Conservation (phyloP, 345 rosid genomes). For the Eucalyptus coolabah region DNA sequence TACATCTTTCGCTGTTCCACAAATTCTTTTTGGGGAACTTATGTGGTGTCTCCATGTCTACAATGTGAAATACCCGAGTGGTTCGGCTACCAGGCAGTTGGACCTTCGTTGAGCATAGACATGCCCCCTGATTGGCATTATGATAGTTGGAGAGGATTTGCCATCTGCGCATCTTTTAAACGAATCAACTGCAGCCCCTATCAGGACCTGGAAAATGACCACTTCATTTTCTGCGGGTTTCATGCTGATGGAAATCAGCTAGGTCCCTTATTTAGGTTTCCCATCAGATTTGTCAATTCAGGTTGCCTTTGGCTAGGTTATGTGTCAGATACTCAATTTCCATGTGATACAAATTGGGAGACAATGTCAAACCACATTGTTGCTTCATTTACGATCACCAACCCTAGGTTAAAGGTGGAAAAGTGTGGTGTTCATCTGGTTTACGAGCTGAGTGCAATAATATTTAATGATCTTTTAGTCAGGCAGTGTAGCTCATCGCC, state of each 20-base stretch:
- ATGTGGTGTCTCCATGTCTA: background rate
- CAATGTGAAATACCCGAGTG: background rate
- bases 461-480: background rate
- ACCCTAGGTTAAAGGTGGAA: background rate
- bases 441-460: fast-evolving
- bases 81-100: background rate
- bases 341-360: background rate
- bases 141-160: background rate
- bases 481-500: background rate
- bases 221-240: background rate
- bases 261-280: background rate
- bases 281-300: background rate
- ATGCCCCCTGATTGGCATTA: background rate
- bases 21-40: background rate
- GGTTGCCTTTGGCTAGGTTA: background rate
- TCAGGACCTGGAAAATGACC: background rate
- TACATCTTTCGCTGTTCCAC: background rate
- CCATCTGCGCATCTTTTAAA: background rate
- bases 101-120: background rate
- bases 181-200: background rate
- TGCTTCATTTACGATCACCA: background rate
- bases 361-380: background rate
- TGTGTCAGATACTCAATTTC: background rate
- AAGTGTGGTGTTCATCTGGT: background rate
- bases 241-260: background rate